Evolutionary conservation across 495 filamentous ascomycete species (phyloP), one percentile per base, ranked within the genome.

Genomic region (Melanomma pulvis-pyrius): DNA sequence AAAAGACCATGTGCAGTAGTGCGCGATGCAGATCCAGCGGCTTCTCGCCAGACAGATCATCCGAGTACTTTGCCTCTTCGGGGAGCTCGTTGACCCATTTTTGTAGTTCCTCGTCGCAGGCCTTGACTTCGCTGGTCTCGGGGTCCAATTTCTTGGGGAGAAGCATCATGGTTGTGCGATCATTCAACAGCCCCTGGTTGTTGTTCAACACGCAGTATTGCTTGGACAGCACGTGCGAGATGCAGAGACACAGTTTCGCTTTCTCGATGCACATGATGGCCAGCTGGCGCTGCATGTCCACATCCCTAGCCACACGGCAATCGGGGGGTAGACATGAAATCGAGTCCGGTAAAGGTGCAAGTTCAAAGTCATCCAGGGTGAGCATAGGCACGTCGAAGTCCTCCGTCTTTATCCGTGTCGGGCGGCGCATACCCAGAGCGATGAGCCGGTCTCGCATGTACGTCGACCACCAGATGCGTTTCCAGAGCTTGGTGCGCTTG

Each of bases 401-500:
- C 67, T 92, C 89, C 67, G 89, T 87, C 81, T 96, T 94, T 76
- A 96, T 91, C 46, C 92, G 82, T 64, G 91, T 93, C 11, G 92
- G 92, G 63, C 92, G 84, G 55, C 92, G 84, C 92, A 96, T 96
- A 36, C 92, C 92, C 21, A 96, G 75, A 5, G 92, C 92, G 62
- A 97, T 89, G 34, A 96, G 77, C 46, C 91, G 89, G 76, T 97
- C 92, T 46, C 92, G 86, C 82, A 93, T 94, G 70, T 93, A 94
- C 60, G 89, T 92, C 51, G 90, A 92, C 92, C 92, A 96, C 92
- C 92, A 97, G 59, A 97, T 91, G 32, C 91, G 81, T 76, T 92
- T 96, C 90, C 91, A 93, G 67, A 96, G 79, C 64, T 84, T 87
- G 71, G 90, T 88, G 74, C 86, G 85, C 57, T 84, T 82, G 21